Conservation (phyloP, 2,329 filamentous ascomycete genomes). For the Sodiomyces alkalinus region DNA sequence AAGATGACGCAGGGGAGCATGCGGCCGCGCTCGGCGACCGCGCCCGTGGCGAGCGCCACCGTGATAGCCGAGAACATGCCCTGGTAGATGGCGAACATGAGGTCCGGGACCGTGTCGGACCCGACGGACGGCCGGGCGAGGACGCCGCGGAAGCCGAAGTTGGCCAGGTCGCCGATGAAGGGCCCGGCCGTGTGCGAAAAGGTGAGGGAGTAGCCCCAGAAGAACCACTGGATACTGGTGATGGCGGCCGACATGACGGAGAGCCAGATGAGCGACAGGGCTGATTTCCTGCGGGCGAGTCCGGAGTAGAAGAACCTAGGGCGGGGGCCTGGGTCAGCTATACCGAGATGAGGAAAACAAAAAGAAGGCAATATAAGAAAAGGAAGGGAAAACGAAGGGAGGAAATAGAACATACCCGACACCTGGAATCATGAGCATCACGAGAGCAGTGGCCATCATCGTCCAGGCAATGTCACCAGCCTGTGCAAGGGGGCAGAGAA, state of each 20-base stretch:
- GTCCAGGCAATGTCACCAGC: constrained; percentile 77
- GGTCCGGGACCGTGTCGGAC: constrained; percentile 58
- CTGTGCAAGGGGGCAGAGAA: constrained; percentile 27
- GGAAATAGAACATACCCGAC: constrained; percentile 53
- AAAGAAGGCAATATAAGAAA: constrained; percentile 1
- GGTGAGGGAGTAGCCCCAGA: constrained; percentile 75
- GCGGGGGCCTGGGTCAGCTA: constrained; percentile 3
- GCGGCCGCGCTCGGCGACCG: constrained; percentile 72
- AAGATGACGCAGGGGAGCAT: constrained; percentile 83
- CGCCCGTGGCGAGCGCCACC: constrained; percentile 70
- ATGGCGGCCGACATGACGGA: constrained; percentile 76
- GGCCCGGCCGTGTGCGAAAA: constrained; percentile 65
- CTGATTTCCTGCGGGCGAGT: constrained; percentile 75
- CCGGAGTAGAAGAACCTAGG: constrained; percentile 78
- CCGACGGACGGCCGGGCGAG: constrained; percentile 63
- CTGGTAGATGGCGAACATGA: constrained; percentile 75
- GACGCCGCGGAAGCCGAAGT: constrained; percentile 67
- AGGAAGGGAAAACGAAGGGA: background rate
- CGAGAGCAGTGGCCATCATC: constrained; percentile 65
- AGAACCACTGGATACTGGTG: constrained; percentile 86
- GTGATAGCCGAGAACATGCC: constrained; percentile 82
- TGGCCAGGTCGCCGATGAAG: constrained; percentile 64
- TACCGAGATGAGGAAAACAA: too few relatives aligned
- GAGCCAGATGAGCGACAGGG: constrained; percentile 79
- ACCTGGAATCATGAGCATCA: constrained; percentile 84